Conservation (phyloP, 2,329 filamentous ascomycete genomes). For the Cladobotryum mycophilum region DNA sequence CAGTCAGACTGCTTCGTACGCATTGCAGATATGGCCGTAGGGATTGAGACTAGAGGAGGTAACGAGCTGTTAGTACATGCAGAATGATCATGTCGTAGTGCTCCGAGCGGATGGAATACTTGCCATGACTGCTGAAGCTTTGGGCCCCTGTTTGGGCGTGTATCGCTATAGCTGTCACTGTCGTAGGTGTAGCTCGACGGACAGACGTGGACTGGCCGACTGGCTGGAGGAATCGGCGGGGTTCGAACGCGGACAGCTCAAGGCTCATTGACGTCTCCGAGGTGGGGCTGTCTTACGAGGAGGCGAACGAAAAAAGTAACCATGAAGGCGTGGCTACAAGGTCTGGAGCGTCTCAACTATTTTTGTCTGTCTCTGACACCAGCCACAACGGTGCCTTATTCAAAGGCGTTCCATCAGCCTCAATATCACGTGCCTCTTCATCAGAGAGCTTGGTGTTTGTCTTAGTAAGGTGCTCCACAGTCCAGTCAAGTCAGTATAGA, state of each 20-base stretch:
- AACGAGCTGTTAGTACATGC: slow-evolving; percentile 4
- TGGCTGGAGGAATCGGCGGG: slow-evolving; percentile 5
- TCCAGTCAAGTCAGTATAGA: no score
- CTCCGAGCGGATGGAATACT: no score
- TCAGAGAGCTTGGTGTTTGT: no score
- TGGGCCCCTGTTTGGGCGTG: slow-evolving; percentile 4
- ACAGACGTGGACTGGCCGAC: slow-evolving; percentile 1
- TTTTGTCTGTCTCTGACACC: not conserved
- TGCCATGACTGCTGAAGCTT: slow-evolving; percentile 10
- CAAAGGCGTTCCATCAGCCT: no score
- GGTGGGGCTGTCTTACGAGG: slow-evolving; percentile 6
- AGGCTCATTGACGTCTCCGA: slow-evolving; percentile 9
- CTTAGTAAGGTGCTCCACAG: no score
- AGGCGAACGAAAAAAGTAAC: no score
- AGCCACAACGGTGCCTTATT: not conserved
- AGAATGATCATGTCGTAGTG: no score
- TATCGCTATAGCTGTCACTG: slow-evolving; percentile 9
- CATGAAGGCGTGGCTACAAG: no score
- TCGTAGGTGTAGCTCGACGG: not conserved
- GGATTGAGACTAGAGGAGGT: slow-evolving; percentile 70
- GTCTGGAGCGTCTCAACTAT: no score
- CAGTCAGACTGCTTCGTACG: slow-evolving; percentile 88
- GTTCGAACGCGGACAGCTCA: slow-evolving; percentile 4
- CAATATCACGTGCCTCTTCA: not conserved
- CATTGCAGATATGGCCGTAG: slow-evolving; percentile 93